Percentiles rank a stretch among this genome's conserved stretches.
Conservation (phyloP, 768 basidiomycete genomes). For the Tephrocybe sp. region DNA sequence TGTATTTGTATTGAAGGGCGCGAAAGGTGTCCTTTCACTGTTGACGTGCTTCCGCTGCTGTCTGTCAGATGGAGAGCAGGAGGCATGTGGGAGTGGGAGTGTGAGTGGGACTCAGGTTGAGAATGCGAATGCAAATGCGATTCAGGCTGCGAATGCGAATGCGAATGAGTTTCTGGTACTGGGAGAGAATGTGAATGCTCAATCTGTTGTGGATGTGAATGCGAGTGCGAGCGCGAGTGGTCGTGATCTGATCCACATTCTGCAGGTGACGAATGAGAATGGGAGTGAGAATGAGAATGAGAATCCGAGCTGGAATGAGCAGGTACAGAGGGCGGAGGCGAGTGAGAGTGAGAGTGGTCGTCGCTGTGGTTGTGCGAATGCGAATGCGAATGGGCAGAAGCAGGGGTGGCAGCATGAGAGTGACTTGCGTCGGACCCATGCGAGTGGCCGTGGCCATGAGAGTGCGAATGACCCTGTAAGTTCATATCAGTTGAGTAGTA, state of each 20-base stretch:
- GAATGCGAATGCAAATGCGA: conserved; percentile 24
- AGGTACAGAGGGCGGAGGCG: conserved; percentile 4
- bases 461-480: conserved; percentile 55
- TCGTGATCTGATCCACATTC: background rate
- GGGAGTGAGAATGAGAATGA: conserved; percentile 26
- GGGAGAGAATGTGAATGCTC: conserved; percentile 29
- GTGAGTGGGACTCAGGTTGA: conserved; percentile 19
- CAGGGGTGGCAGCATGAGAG: conserved; percentile 18
- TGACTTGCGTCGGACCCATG: conserved; percentile 24
- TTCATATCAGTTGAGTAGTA: background rate
- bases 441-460: conserved; percentile 41
- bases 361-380: conserved; percentile 18
- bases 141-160: conserved; percentile 21
- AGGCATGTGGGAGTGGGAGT: conserved; percentile 25
- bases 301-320: conserved; percentile 25
- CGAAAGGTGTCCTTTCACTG: conserved; percentile 33
- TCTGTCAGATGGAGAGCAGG: conserved; percentile 12
- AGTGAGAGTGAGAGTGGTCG: conserved; percentile 27
- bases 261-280: conserved; percentile 3
- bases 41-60: conserved; percentile 13
- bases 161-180: conserved; percentile 11
- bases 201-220: conserved; percentile 16
- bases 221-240: conserved; percentile 16
- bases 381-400: conserved; percentile 23
- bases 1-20: conserved; percentile 39